Evolutionary conservation across 1,284 basidiomycete species (phyloP).

Genomic region (Leccinum insolens): DNA sequence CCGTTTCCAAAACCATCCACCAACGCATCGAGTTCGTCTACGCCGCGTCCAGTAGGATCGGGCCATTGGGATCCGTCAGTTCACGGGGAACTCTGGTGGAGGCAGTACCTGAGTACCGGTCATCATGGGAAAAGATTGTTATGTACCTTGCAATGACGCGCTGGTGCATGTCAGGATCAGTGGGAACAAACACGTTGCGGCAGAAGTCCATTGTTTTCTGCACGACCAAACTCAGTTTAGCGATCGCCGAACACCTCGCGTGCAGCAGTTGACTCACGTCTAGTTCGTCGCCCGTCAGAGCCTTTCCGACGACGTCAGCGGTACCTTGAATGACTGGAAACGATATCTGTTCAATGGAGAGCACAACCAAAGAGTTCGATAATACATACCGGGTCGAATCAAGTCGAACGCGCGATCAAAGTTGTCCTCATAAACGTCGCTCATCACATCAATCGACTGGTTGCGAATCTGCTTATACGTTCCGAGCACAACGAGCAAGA

Average conservation of each 20-base stretch:
- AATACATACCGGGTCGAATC: conserved; percentile 44
- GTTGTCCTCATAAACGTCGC: conserved; percentile 44
- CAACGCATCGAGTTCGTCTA: conserved; percentile 51
- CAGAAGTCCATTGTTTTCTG: conserved; percentile 35
- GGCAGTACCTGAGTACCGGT: neutral
- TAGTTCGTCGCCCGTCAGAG: conserved; percentile 34
- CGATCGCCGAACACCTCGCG: neutral
- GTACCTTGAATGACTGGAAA: conserved; percentile 38
- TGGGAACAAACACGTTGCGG: conserved; percentile 23
- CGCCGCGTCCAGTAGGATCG: conserved; percentile 36
- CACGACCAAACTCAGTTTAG: neutral
- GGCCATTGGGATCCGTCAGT: conserved; percentile 18
- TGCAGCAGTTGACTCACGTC: conserved; percentile 11
- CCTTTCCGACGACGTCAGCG: conserved; percentile 30
- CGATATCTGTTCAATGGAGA: neutral
- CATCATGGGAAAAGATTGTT: neutral
- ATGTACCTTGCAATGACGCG: conserved; percentile 25
- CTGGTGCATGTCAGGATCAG: conserved; percentile 34
- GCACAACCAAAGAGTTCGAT: neutral
- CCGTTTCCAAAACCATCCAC: conserved; percentile 50
- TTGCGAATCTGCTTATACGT: conserved; percentile 4
- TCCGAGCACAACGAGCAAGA: conserved; percentile 49
- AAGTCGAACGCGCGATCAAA: conserved; percentile 53
- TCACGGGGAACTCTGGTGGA: conserved; percentile 5
- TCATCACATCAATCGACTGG: neutral